Evolutionary conservation across 306 rosid species (phyloP).

Genomic region (Castanea sativa): DNA sequence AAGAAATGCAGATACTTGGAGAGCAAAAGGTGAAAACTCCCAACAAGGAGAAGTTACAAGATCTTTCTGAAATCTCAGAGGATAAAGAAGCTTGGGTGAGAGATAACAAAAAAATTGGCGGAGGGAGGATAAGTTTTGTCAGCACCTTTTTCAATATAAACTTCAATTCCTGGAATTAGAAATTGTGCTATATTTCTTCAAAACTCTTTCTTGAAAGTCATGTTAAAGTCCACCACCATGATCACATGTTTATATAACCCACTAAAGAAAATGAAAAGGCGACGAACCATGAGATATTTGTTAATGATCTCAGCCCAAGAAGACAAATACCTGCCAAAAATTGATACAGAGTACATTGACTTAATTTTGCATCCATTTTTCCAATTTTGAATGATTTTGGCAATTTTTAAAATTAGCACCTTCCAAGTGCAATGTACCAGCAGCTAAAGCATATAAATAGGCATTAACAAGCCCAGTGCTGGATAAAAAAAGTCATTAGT

Average conservation of each 20-base stretch:
- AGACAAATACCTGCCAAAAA: constrained; percentile 81
- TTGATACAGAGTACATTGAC: constrained; percentile 68
- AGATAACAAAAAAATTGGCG: background rate
- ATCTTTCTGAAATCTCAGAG: background rate
- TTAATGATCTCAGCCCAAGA: constrained; percentile 4
- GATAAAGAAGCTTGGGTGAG: background rate
- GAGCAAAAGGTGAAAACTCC: too few relatives aligned
- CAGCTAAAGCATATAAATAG: constrained; percentile 74
- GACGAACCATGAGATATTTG: background rate
- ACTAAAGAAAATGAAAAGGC: background rate
- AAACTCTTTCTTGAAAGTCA: background rate
- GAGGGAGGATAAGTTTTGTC: background rate
- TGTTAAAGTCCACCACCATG: background rate
- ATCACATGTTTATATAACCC: background rate
- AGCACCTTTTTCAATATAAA: background rate
- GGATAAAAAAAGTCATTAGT: constrained; percentile 37
- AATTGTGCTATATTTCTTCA: constrained; percentile 5
- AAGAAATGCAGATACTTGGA: too few relatives aligned
- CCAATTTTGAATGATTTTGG: constrained; percentile 44
- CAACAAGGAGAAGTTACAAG: background rate
- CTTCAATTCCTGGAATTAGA: background rate
- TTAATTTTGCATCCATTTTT: constrained; percentile 73
- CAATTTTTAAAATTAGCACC: constrained; percentile 26
- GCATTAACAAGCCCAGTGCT: constrained; percentile 89
- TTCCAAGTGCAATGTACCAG: constrained; percentile 53